Base-by-base conservation (phyloP, 2,329 filamentous ascomycete genomes). In the Fusarium coffeatum region DNA sequence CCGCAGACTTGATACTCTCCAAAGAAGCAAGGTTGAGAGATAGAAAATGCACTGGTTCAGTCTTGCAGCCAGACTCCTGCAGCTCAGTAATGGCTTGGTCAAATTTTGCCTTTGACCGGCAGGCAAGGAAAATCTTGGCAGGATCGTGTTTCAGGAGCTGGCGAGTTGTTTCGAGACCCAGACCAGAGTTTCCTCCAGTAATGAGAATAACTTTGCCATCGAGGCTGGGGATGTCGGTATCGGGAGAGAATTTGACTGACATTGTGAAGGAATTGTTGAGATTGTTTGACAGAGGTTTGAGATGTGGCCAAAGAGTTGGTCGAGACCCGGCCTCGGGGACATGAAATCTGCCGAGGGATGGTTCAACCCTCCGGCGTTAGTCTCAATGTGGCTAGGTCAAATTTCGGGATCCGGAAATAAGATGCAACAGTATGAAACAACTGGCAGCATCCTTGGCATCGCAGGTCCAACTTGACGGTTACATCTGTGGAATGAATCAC, bases 41-140 rank as follows among this genome's bases (percentile, higher is more conserved):
- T 0, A 62, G 25, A n/a, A 62, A 62, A 2, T 15, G 27, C 2
- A 62, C 3, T 0, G 20, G 6, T 0, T 61, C 59, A 3, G 46
- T 46, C 2, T 40, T 62, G 15, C 28, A n/a, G 2, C 59, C 56
- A 0, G 22, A 4, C 7, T 54, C 25, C n/a, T n/a, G 15, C 1
- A 62, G 18, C 10, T 62, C 40, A 6, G 18, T 27, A 0, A 62
- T 20, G 2, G 59, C 46, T 12, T 61, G 56, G 3, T 62, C 59
- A 1, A 61, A 62, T 18, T 61, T 62, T 15, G 18, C 25, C 42
- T 62, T 62, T 15, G 45, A 61, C 9, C 56, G 56, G n/a, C 56
- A 62, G 1, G 59, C 37, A 25, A 61, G 59, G 18, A 61, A 32
- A 20, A 62, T 41, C 8, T 49, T 43, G 0, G 56, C 16, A 13